Evolutionary conservation across 2,329 filamentous ascomycete species (phyloP), one percentile per base, ranked within the genome.

Genomic region (Zymoseptoria crescenta): DNA sequence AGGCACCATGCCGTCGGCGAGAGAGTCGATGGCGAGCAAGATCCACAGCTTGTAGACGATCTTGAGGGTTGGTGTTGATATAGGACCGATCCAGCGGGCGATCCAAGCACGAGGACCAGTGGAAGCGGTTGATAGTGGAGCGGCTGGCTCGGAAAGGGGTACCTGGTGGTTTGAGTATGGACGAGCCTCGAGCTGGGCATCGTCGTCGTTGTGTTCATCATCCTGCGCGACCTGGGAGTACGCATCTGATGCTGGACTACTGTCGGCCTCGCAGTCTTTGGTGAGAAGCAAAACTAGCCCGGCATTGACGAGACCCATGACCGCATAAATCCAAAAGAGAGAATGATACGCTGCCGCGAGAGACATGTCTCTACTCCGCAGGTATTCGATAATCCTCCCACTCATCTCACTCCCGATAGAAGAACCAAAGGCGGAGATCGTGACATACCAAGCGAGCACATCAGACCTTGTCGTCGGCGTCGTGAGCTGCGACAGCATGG

Each of bases 401-500:
- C 80, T 77, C 1, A 77, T 61, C 64, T 81, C 82, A 7, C 77
- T 83, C 2, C 83, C 83, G 4, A 79, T 65, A 0, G 81, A 77
- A 0, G 81, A 81, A 1, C 82, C 83, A 1, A 84, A 72, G n/a
- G 78, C 79, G 0, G 82, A 80, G 2, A 74, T 76, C 16, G 80
- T 83, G 49, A 86, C 80, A 65, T 88, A 86, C 85, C 85, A 88
- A 8, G 82, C 79, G 59, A 87, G 75, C n/a, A 88, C 83, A 70
- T 87, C 84, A 13, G 83, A 75, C 52, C 85, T 74, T 0, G 79
- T 81, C 29, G 76, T 71, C 0, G 80, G 76, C 0, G 74, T 77
- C 0, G 83, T 86, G 51, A 87, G 75, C 67, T 87, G 83, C 4
- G 83, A 82, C 7, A 87, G 69, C 35, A 81, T 83, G 0, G 81